Percentiles rank a stretch among this genome's conserved stretches.
phyloP scores from a whole-genome alignment of 192 early-diverging fungal genomes.

The Spinellus fusiger region DNA sequence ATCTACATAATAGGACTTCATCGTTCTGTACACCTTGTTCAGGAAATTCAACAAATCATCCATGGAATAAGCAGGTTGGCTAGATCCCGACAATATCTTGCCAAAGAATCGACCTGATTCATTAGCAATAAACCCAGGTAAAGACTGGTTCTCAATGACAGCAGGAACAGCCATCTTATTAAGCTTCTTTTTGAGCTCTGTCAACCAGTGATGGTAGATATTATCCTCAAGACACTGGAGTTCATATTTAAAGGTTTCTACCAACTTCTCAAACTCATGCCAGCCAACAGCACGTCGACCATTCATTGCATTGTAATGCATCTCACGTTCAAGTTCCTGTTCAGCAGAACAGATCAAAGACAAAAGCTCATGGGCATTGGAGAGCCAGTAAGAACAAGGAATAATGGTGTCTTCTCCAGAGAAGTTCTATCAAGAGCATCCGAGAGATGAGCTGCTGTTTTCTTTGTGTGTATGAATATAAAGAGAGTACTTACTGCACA shows the following conservation, averaged over 20 bases:
- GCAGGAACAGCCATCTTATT: constrained; percentile 92
- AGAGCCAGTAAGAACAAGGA: constrained; percentile 91
- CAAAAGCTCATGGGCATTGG: constrained; percentile 91
- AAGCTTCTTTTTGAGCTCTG: constrained; percentile 89
- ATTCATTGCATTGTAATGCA: constrained; percentile 60
- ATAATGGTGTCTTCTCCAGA: constrained; percentile 69
- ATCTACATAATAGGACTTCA: constrained; percentile 97
- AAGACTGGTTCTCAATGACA: constrained; percentile 90
- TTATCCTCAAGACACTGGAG: constrained; percentile 86
- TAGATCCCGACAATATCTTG: constrained; percentile 72
- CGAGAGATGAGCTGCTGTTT: background rate
- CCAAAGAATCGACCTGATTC: constrained; percentile 86
- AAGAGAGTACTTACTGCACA: constrained; percentile 37
- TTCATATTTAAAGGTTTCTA: constrained; percentile 83
- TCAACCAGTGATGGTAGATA: constrained; percentile 96
- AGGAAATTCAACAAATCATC: constrained; percentile 91
- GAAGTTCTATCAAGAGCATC: constrained; percentile 41
- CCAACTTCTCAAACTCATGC: constrained; percentile 68
- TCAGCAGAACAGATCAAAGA: constrained; percentile 76
- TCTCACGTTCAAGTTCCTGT: constrained; percentile 54
- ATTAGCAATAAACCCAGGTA: constrained; percentile 90
- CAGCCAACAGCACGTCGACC: constrained; percentile 49
- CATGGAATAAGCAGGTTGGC: constrained; percentile 81
- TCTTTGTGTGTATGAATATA: background rate
- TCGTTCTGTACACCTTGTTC: constrained; percentile 83